These are phyloP conservation scores for Quercus lobata DNA, from an alignment of 331 rosid genomes.

Conservation along the genomic window DNA sequence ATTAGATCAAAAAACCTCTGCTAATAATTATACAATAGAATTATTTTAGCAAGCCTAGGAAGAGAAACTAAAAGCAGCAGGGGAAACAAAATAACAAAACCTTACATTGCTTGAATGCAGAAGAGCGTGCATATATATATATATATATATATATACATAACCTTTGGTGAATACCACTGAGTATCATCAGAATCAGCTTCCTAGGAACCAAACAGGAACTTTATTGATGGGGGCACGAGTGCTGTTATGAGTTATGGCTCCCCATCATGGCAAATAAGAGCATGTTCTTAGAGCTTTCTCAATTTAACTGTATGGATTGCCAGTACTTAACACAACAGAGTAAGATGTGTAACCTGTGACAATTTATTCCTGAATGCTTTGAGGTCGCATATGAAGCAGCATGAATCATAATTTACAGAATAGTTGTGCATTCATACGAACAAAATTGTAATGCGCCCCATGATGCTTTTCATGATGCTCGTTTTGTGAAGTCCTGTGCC, in stretches of 20 bases:
- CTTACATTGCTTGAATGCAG: background rate
- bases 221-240: background rate
- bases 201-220: background rate
- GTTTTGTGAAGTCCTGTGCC: slow-evolving; percentile 28
- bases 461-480: slow-evolving; percentile 20
- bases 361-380: background rate
- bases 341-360: background rate
- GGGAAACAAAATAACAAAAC: background rate
- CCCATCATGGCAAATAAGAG: background rate
- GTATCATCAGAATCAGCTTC: background rate
- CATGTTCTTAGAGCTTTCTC: background rate
- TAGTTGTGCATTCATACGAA: background rate
- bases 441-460: background rate
- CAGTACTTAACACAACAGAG: background rate
- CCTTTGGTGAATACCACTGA: background rate
- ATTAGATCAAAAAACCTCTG: background rate
- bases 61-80: background rate
- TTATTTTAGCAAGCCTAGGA: background rate
- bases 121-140: background rate
- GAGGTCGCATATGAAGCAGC: background rate
- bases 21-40: background rate
- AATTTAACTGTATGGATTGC: background rate
- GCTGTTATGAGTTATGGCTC: background rate
- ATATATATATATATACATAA: no score
- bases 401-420: background rate